A percentile compares a stretch with the other conserved stretches of the same genome.
Conservation (phyloP, 148 eudicot genomes). For the Oxyria digyna region DNA sequence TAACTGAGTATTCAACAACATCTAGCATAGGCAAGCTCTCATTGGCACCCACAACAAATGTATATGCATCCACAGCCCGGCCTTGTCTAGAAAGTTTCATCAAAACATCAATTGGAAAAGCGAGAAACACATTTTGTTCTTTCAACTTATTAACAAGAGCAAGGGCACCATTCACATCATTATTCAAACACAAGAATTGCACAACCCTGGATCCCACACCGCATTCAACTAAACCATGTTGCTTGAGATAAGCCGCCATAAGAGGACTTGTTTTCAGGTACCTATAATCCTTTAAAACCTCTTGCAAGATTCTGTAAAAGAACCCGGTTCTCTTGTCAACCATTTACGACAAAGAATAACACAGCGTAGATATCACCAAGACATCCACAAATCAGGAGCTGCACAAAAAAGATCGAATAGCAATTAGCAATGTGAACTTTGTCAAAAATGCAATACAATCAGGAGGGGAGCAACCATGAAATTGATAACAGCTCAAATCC, state of each 20-base stretch:
- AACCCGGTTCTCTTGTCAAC: conserved; percentile 20
- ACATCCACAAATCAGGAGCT: background rate
- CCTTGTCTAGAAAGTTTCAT: conserved; percentile 38
- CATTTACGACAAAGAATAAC: conserved; percentile 14
- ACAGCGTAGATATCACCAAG: background rate
- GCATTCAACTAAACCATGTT: conserved; percentile 35
- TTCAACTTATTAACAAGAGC: conserved; percentile 30
- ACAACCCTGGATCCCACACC: conserved; percentile 33
- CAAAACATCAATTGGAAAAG: conserved; percentile 33
- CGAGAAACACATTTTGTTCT: conserved; percentile 18
- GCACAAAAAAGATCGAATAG: no score
- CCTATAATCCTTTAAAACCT: conserved; percentile 30
- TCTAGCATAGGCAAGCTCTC: conserved; percentile 32
- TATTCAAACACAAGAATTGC: conserved; percentile 42
- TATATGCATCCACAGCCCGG: conserved; percentile 55
- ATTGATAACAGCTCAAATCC: no score
- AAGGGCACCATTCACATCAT: conserved; percentile 47
- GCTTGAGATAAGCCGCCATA: conserved; percentile 43
- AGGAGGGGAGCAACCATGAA: no score
- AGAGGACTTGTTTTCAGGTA: conserved; percentile 23
- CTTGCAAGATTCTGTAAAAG: conserved; percentile 29
- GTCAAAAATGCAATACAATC: no score
- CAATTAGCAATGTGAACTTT: no score
- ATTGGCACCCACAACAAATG: conserved; percentile 41
- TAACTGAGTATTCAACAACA: conserved; percentile 54